These are phyloP conservation scores for Spatholobus suberectus DNA, from an alignment of 306 rosid genomes.

Conservation along the genomic window DNA sequence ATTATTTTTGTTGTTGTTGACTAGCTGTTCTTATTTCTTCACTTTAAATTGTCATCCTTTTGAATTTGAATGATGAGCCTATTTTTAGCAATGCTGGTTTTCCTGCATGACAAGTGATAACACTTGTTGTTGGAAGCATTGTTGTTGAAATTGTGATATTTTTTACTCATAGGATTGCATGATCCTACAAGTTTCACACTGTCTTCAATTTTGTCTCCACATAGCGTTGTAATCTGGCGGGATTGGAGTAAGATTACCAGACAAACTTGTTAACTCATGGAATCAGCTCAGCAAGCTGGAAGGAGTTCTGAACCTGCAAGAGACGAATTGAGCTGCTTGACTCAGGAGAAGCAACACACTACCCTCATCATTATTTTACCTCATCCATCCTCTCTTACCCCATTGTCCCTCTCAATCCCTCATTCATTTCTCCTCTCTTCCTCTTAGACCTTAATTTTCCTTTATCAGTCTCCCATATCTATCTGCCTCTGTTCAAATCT, in stretches of 20 bases:
- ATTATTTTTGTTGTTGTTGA: not conserved
- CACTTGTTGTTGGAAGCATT: not conserved
- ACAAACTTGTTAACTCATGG: not conserved
- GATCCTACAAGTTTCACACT: not conserved
- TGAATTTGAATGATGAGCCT: conserved; percentile 7
- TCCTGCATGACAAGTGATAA: not conserved
- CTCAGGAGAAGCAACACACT: not conserved
- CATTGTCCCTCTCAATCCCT: not conserved
- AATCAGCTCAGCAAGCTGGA: not conserved
- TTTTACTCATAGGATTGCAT: not conserved
- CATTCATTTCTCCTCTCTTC: not conserved
- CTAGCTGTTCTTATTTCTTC: not conserved
- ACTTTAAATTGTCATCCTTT: not conserved
- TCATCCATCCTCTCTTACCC: not conserved
- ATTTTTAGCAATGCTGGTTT: not conserved
- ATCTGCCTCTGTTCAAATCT: not conserved
- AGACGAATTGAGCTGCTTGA: not conserved
- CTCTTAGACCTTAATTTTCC: not conserved
- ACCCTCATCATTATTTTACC: not conserved
- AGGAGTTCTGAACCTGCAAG: no score
- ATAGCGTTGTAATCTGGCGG: not conserved
- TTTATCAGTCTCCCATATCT: not conserved
- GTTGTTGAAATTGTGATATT: not conserved
- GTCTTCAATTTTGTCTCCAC: not conserved
- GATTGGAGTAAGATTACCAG: not conserved